Conservation (phyloP, 108 stramenopile species). For the Aurantiochytrium sp. region DNA sequence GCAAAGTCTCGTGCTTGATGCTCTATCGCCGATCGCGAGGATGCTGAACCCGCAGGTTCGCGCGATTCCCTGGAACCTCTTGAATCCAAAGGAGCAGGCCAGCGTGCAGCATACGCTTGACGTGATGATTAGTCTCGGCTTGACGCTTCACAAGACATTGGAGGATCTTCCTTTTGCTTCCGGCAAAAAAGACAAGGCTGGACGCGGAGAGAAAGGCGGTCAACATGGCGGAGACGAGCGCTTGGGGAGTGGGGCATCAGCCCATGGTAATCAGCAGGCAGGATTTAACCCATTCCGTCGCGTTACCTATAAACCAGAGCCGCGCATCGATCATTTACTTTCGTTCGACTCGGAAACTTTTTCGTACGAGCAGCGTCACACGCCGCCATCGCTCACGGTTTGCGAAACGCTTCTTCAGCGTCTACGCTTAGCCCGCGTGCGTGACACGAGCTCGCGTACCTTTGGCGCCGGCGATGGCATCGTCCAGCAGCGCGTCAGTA, state of each 20-base stretch:
- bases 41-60: slow-evolving; percentile 12
- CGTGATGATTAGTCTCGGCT: neutral
- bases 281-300: neutral
- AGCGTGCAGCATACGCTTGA: neutral
- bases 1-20: slow-evolving; percentile 7
- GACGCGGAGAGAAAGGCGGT: too few relatives aligned
- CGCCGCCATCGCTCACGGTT: neutral
- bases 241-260: too few relatives aligned
- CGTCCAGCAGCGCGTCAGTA: neutral
- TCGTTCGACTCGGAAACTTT: neutral
- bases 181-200: too few relatives aligned
- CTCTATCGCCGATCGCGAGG: neutral
- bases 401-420: neutral
- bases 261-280: too few relatives aligned
- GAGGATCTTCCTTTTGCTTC: neutral
- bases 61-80: neutral
- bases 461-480: neutral
- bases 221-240: too few relatives aligned
- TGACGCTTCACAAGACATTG: neutral
- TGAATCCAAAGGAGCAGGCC: neutral
- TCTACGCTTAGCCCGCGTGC: neutral
- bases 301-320: neutral
- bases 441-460: neutral
- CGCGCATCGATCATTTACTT: neutral
- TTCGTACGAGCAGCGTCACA: neutral